A percentile compares a stretch with the other conserved stretches of the same genome.
These are phyloP conservation scores for Rhodotorula sp. DNA, from an alignment of 1,284 basidiomycete genomes.

Conservation along the genomic window DNA sequence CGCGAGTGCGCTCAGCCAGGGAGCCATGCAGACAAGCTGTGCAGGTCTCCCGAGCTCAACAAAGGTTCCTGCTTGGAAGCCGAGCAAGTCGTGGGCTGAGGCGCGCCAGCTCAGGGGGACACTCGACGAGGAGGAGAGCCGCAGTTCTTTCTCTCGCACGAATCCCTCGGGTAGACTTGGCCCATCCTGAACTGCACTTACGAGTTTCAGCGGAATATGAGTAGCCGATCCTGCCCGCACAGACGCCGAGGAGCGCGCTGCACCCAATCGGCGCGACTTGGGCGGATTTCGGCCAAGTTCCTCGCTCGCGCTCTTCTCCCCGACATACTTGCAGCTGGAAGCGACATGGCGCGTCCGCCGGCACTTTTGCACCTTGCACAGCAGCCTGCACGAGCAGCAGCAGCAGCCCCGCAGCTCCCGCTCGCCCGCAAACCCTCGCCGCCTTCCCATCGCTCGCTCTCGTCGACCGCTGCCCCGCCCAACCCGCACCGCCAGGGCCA, in stretches of 20 bases:
- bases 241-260: too few species aligned
- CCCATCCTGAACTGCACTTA: too few species aligned
- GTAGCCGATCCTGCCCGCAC: too few species aligned
- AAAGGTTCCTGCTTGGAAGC: too few species aligned
- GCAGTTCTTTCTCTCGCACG: too few species aligned
- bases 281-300: not conserved
- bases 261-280: too few species aligned
- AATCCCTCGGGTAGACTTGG: too few species aligned
- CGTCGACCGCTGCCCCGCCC: not conserved
- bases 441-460: not conserved
- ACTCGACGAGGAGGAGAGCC: too few species aligned
- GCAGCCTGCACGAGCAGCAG: not conserved
- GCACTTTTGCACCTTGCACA: constrained; percentile 23
- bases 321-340: not conserved
- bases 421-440: constrained; percentile 4
- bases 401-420: constrained; percentile 4
- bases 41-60: not conserved
- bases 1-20: constrained; percentile 31
- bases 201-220: too few species aligned
- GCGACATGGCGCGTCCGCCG: constrained; percentile 11
- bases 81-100: too few species aligned
- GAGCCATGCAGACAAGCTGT: not conserved
- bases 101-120: not conserved
- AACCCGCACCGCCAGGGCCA: not conserved
- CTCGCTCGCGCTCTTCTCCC: not conserved